These are phyloP conservation scores for Fusarium sp. DNA, from an alignment of 2,329 filamentous ascomycete genomes.

Conservation along the genomic window DNA sequence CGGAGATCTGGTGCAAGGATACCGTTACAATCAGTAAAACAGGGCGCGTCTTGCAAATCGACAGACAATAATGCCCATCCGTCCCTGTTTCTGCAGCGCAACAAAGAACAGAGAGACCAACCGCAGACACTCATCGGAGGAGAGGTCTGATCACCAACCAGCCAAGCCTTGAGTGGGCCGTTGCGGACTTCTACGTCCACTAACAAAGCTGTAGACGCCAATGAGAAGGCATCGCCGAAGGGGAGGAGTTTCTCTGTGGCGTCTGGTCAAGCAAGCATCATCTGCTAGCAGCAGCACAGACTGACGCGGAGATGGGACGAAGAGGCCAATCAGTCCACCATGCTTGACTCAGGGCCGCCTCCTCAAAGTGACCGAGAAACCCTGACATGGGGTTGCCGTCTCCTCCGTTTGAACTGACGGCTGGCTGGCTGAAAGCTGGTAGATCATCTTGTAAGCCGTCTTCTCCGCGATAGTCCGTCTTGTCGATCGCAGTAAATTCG, in stretches of 20 bases:
- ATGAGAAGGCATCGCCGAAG: conserved; percentile 13
- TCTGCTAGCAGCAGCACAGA: not conserved
- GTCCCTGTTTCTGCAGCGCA: not conserved
- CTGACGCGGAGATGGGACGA: conserved; percentile 1
- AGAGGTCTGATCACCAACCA: conserved; percentile 26
- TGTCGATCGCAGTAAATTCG: conserved; percentile 12
- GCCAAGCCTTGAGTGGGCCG: conserved; percentile 7
- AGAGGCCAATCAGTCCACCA: conserved; percentile 1
- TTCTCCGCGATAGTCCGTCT: not conserved
- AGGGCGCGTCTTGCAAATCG: not conserved
- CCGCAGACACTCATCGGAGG: not conserved
- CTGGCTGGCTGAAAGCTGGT: conserved; percentile 6
- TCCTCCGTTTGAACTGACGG: not conserved
- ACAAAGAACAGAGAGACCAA: not conserved
- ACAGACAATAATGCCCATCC: not conserved
- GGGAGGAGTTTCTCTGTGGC: conserved; percentile 14
- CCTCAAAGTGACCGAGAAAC: conserved; percentile 1
- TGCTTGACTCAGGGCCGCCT: conserved; percentile 33
- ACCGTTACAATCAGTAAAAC: not conserved
- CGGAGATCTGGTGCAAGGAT: conserved; percentile 15
- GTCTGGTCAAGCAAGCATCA: conserved; percentile 6
- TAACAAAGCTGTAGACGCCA: conserved; percentile 13
- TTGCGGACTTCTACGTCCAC: not conserved
- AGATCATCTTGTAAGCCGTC: not conserved
- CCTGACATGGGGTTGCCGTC: not conserved